phyloP scores from a whole-genome alignment of 2,329 filamentous ascomycete genomes.

The Ophiostoma novo-ulmi region DNA sequence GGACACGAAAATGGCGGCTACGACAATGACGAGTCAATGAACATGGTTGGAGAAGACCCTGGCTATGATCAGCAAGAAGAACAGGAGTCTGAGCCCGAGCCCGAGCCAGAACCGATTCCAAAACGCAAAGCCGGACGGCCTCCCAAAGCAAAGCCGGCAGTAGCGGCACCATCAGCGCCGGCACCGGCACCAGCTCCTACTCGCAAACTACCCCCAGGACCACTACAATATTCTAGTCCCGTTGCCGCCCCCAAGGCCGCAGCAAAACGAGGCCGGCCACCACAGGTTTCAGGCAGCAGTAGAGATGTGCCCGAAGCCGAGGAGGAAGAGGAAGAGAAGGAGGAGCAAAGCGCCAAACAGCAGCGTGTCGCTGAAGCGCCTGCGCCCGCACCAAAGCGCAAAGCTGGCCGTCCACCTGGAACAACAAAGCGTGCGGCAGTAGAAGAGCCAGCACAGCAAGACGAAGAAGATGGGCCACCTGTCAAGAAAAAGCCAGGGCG shows the following conservation, averaged over 20 bases:
- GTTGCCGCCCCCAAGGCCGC: background rate
- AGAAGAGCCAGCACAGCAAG: background rate
- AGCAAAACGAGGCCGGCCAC: constrained; percentile 21
- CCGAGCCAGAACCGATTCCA: constrained; percentile 24
- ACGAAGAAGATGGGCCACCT: background rate
- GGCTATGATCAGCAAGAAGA: constrained; percentile 15
- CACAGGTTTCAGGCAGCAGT: background rate
- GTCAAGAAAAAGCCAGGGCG: constrained; percentile 15
- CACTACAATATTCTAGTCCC: constrained; percentile 15
- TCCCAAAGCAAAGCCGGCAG: constrained; percentile 25
- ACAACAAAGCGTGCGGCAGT: constrained; percentile 4
- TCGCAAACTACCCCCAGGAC: constrained; percentile 12
- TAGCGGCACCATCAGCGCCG: constrained; percentile 27
- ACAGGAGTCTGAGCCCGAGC: constrained; percentile 26
- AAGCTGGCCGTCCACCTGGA: constrained; percentile 24
- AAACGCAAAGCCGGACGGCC: constrained; percentile 25
- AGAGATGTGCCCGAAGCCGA: background rate
- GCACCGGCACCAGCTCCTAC: constrained; percentile 9
- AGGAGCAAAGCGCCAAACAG: constrained; percentile 24
- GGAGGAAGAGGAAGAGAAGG: constrained; percentile 26
- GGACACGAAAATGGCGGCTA: constrained; percentile 24
- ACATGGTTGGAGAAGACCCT: constrained; percentile 35
- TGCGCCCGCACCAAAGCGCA: constrained; percentile 15
- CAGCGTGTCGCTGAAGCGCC: constrained; percentile 19
- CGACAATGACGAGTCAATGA: constrained; percentile 39